Evolutionary conservation across 2,329 filamentous ascomycete genomes (phyloP).

Genomic region (Ceratocystis variospora): DNA sequence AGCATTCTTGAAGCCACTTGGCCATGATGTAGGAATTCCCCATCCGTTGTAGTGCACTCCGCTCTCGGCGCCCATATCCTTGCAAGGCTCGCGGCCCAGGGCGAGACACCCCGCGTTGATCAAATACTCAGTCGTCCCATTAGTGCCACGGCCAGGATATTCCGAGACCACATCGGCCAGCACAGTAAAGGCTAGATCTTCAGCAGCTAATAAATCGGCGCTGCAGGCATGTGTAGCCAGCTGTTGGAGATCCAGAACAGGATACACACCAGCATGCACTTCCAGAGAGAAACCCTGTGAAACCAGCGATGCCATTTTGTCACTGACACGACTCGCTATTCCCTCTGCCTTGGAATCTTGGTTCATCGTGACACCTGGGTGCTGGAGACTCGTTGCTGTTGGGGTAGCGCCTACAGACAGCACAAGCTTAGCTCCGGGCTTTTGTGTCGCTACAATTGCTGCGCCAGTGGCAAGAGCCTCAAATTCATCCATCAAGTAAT

Average conservation of each 20-base stretch:
- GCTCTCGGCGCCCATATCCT: constrained; percentile 29
- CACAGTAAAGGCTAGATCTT: constrained; percentile 51
- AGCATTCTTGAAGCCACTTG: constrained; percentile 24
- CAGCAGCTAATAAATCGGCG: constrained; percentile 31
- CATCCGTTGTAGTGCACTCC: constrained; percentile 49
- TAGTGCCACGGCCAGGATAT: constrained; percentile 45
- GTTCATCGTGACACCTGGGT: constrained; percentile 28
- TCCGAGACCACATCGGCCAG: constrained; percentile 58
- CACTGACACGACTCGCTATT: constrained; percentile 21
- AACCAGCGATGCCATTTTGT: constrained; percentile 29
- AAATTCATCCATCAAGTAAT: constrained; percentile 45
- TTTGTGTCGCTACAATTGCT: neutral
- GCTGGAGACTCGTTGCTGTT: constrained; percentile 53
- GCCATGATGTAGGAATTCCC: constrained; percentile 53
- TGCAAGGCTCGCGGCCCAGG: constrained; percentile 58
- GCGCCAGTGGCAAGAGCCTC: constrained; percentile 27
- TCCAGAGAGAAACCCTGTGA: constrained; percentile 35
- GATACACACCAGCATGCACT: constrained; percentile 64
- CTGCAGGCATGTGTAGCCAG: constrained; percentile 52
- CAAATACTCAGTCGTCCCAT: constrained; percentile 45
- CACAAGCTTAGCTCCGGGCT: constrained; percentile 29
- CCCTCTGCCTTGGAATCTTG: constrained; percentile 23
- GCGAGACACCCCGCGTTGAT: constrained; percentile 56
- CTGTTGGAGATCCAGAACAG: constrained; percentile 65
- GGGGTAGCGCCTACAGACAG: constrained; percentile 67